Conservation (phyloP, 2,329 filamentous ascomycete genomes). For the Cytospora paraplurivora region DNA sequence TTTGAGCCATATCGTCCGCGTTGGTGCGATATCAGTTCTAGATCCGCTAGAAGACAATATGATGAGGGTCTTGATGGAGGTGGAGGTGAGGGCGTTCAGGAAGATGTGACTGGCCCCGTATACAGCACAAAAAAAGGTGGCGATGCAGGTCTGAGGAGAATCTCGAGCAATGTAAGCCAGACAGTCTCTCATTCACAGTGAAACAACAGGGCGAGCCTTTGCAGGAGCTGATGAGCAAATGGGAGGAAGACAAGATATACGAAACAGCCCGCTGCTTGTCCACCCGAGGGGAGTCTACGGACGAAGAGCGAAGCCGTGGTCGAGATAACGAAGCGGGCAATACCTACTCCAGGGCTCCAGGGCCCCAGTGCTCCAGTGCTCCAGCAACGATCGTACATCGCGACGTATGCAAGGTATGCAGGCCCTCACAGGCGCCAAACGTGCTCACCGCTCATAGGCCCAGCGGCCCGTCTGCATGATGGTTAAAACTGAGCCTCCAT, state of each 20-base stretch:
- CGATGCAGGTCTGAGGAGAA: not conserved
- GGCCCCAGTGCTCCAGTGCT: not conserved
- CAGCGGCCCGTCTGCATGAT: constrained; percentile 17
- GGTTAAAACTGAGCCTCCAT: constrained; percentile 18
- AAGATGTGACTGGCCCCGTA: not conserved
- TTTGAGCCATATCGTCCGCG: constrained; percentile 20
- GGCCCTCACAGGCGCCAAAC: constrained; percentile 14
- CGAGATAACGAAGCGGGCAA: not conserved
- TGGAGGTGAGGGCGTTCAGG: not conserved
- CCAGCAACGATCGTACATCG: constrained; percentile 10
- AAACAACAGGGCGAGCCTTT: not conserved
- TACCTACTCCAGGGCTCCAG: no score
- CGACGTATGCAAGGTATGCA: constrained; percentile 12
- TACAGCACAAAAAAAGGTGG: not conserved
- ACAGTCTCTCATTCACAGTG: not conserved
- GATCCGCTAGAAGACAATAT: not conserved
- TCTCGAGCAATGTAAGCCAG: not conserved
- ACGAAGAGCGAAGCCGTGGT: not conserved
- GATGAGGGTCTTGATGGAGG: not conserved
- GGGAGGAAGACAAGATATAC: constrained; percentile 17
- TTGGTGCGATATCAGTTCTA: not conserved
- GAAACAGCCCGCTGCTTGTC: not conserved
- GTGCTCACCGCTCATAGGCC: constrained; percentile 29
- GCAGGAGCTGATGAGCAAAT: not conserved
- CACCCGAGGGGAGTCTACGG: not conserved